Conservation (phyloP, 1,139 yeast genomes). For the Saccharomyces hybrid region DNA sequence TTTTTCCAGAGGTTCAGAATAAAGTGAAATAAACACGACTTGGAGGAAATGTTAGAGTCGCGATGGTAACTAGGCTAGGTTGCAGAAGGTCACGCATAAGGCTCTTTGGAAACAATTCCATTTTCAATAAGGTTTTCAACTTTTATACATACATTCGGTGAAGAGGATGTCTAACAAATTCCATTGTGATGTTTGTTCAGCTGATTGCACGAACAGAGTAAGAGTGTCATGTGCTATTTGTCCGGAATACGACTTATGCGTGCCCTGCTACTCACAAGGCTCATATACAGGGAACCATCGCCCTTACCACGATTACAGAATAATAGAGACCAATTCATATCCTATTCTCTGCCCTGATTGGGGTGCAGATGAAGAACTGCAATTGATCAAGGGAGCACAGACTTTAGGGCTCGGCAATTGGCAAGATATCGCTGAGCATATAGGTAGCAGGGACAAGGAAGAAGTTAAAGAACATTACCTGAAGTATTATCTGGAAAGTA, state of each 20-base stretch:
- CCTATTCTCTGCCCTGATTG: constrained; percentile 86
- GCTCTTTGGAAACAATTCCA: background rate
- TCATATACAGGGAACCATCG: constrained; percentile 73
- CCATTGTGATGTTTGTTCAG: constrained; percentile 92
- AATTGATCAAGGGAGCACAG: constrained; percentile 86
- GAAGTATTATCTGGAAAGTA: constrained; percentile 58
- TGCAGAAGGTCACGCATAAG: no score
- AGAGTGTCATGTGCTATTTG: constrained; percentile 89
- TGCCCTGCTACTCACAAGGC: constrained; percentile 91
- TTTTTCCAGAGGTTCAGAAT: no score
- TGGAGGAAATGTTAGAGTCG: background rate
- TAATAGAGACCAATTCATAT: constrained; percentile 89
- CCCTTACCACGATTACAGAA: constrained; percentile 89
- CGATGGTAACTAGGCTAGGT: background rate
- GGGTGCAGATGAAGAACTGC: constrained; percentile 97
- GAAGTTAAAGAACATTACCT: constrained; percentile 83
- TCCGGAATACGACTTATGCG: constrained; percentile 89
- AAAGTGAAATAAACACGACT: background rate
- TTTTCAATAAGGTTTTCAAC: background rate
- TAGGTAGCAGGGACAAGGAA: constrained; percentile 86
- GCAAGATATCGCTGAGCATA: constrained; percentile 94
- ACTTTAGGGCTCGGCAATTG: constrained; percentile 90
- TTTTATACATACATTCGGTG: background rate
- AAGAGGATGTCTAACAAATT: constrained; percentile 40
- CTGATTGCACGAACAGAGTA: constrained; percentile 89